Conservation (phyloP, 2,329 filamentous ascomycete genomes). For the Trichoderma pleuroti region DNA sequence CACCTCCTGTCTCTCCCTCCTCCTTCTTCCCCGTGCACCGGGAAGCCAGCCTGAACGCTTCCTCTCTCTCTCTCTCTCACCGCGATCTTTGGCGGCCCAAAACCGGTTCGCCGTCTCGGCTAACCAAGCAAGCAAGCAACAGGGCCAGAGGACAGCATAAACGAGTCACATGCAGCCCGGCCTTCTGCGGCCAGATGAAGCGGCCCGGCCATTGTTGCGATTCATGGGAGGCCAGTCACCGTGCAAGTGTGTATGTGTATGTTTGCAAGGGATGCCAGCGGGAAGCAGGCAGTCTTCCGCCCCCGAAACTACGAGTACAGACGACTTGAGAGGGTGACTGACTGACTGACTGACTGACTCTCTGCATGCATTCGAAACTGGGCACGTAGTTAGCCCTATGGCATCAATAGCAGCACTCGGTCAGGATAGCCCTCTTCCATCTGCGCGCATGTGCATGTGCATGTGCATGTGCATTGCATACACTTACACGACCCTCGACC, state of each 20-base stretch:
- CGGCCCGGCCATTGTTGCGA: slow-evolving; percentile 4
- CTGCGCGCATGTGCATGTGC: neutral
- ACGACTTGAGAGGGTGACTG: neutral
- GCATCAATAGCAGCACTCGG: neutral
- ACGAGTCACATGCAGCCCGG: slow-evolving; percentile 10
- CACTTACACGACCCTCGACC: neutral
- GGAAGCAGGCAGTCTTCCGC: neutral
- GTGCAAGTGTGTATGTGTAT: neutral
- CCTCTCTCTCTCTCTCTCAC: neutral
- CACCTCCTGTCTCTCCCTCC: neutral
- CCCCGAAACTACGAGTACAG: neutral
- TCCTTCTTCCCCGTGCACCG: neutral
- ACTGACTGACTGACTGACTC: neutral
- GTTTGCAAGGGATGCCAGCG: neutral
- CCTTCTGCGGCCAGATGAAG: slow-evolving; percentile 1
- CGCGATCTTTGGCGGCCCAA: neutral
- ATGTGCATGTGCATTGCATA: neutral
- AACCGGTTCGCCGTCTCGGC: neutral
- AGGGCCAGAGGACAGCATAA: neutral
- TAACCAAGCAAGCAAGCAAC: neutral
- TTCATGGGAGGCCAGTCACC: neutral
- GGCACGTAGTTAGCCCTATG: neutral
- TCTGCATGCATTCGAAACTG: neutral
- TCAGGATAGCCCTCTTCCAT: neutral
- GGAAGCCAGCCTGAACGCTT: neutral